A percentile compares a stretch with the other conserved stretches of the same genome.
Conservation (phyloP, 768 basidiomycete species). For the Rhizopogon vinicolor region DNA sequence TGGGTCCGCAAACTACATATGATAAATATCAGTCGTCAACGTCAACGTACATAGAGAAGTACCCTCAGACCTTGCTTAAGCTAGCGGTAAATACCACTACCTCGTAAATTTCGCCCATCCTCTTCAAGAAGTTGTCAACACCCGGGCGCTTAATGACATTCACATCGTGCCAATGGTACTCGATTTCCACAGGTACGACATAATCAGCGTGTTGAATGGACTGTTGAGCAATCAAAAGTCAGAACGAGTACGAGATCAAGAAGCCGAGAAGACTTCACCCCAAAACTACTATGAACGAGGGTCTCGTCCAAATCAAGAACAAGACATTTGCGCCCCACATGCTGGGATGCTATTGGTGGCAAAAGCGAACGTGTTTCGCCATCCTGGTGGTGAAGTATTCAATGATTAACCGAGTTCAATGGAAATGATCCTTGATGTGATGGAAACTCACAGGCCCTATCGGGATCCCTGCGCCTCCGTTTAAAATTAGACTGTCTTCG, state of each 20-base stretch:
- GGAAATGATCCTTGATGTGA: background rate
- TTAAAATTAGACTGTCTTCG: constrained; percentile 75
- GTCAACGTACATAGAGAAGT: background rate
- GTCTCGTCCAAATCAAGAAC: constrained; percentile 96
- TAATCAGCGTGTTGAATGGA: constrained; percentile 87
- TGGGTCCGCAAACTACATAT: constrained; percentile 85
- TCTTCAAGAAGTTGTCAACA: constrained; percentile 92
- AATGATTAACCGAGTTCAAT: background rate
- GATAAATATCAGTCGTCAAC: background rate
- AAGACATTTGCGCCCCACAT: constrained; percentile 82
- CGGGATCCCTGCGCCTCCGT: constrained; percentile 87
- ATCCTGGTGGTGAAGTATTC: constrained; percentile 43
- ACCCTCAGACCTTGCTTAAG: constrained; percentile 72
- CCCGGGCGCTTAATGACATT: constrained; percentile 95
- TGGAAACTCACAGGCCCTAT: constrained; percentile 66
- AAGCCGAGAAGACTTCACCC: constrained; percentile 47
- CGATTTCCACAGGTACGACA: constrained; percentile 94
- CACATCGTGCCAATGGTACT: constrained; percentile 92
- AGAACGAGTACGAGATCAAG: constrained; percentile 3
- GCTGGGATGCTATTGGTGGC: constrained; percentile 67
- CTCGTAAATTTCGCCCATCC: constrained; percentile 95
- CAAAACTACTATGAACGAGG: constrained; percentile 89
- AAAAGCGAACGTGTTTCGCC: constrained; percentile 78
- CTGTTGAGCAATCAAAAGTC: constrained; percentile 31
- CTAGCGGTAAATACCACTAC: constrained; percentile 93